Evolutionary conservation across 2,329 filamentous ascomycete genomes (phyloP), one percentile per base, ranked within the genome.

Genomic region (Xylariaceae sp.): DNA sequence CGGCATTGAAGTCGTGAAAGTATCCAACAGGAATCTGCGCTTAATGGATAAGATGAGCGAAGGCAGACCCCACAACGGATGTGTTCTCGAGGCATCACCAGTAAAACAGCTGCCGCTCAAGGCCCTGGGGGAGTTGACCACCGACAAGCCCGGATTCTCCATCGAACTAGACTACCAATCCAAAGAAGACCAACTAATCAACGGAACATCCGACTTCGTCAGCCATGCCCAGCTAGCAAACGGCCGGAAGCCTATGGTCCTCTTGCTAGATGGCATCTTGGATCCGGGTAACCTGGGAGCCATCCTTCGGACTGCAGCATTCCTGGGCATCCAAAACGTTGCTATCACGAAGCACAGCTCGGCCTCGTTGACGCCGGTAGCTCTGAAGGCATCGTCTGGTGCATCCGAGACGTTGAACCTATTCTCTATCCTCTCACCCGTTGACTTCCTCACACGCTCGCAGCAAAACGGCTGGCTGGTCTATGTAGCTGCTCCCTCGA

Each of bases 231-330:
- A 66, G 66, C 18, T 79, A 76, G 58, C 72, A 72, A 30, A 68
- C 70, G n/a, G 69, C 70, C 67, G 83, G 57, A 83, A 87, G 54
- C 90, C 90, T 0, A 79, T 95, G 35, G 78, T 95, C 7, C 76
- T 95, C 1, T 76, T 93, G 37, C 77, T 94, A 1, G 88, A 94
- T 66, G 83, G 88, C 56, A 86, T 95, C 44, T 76, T 91, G 8
- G 93, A 99, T 69, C 89, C 92, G 0, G 92, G 90, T 30, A 99
- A 99, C 70, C 78, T 97, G 0, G 94, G 94, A 48, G 91, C 87
- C 18, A 93, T 97, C 61, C 80, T 97, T 49, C 88, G 94, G 42
- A 90, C 90, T 4, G 91, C 92, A 2, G 88, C 90, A 69, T 97
- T 94, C 73, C 83, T 97, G n/a, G 93, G 93, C 18, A 88, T 90